Evolutionary conservation across 805 yeast species (phyloP), one percentile per base, ranked within the genome.

Genomic region (Wickerhamiella occidentalis): DNA sequence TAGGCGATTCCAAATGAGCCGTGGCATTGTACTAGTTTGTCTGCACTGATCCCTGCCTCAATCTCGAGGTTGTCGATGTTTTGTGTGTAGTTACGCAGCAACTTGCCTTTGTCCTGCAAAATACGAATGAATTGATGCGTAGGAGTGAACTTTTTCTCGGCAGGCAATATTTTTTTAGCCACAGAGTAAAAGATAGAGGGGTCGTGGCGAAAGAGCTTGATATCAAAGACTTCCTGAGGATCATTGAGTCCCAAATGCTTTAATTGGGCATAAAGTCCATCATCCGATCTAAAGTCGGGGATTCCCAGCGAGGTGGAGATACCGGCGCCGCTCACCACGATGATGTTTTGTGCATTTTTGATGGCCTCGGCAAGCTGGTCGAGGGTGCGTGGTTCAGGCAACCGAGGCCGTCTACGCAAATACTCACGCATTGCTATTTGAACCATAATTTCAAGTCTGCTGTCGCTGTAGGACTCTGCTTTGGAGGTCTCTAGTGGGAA

Each of bases 291-390:
- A 66, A 87, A 86, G 66, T 86, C 96, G 0, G 96, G 96, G 49
- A 86, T 87, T 6, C 96, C 96, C 48, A 86, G 66, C 1, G 86
- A 78, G 2, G 96, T 86, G 30, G 94, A 83, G 49, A 87, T 85
- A 21, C 96, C 96, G 0, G 96, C 96, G 13, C 96, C 96, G 0
- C 95, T 85, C 19, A 87, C 63, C 0, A 87, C 87, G 51, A 88
- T 59, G 9, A 87, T 72, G 37, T 77, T 80, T 12, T 71, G 60
- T 0, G 92, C 76, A 6, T 66, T 67, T n/a, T 68, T 55, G 19
- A 88, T 68, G 33, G 74, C 73, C 1, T 67, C 69, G 1, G 76
- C 64, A 1, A 82, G 77, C 52, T 79, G 77, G 9, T 79, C 82
- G 2, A 85, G 57, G 0, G 81, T 76, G 22, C 60, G 59, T 2